Percentiles rank a stretch among this genome's conserved stretches.
These are phyloP conservation scores for Vachellia pachyceras DNA, from an alignment of 306 rosid genomes.

Conservation along the genomic window DNA sequence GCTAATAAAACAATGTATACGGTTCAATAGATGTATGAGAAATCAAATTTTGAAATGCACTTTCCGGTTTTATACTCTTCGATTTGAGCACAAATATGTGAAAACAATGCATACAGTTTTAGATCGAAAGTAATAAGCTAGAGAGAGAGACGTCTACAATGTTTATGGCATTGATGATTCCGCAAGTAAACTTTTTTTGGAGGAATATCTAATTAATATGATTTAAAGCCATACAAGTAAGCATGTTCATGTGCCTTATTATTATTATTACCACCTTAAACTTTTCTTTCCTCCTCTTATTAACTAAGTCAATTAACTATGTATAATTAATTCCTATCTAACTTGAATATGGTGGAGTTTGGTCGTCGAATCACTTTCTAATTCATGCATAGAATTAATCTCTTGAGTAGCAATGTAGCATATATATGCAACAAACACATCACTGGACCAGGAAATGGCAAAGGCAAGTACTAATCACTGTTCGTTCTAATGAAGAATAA, in stretches of 20 bases:
- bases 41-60: neutral
- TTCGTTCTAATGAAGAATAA: neutral
- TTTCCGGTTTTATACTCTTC: neutral
- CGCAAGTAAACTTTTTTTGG: neutral
- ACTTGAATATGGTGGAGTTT: neutral
- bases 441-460: neutral
- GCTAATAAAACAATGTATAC: neutral
- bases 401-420: neutral
- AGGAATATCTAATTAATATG: neutral
- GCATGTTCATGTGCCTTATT: neutral
- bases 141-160: neutral
- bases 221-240: neutral
- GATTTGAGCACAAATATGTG: neutral
- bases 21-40: neutral
- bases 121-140: neutral
- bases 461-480: neutral
- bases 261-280: neutral
- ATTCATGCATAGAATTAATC: neutral
- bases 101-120: neutral
- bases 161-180: neutral
- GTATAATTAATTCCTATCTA: neutral
- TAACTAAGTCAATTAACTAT: no score
- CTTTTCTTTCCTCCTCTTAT: neutral
- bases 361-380: neutral
- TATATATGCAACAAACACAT: neutral